These are phyloP conservation scores for Carex arenaria DNA, from an alignment of 202 grass and related monocot species.

Conservation along the genomic window DNA sequence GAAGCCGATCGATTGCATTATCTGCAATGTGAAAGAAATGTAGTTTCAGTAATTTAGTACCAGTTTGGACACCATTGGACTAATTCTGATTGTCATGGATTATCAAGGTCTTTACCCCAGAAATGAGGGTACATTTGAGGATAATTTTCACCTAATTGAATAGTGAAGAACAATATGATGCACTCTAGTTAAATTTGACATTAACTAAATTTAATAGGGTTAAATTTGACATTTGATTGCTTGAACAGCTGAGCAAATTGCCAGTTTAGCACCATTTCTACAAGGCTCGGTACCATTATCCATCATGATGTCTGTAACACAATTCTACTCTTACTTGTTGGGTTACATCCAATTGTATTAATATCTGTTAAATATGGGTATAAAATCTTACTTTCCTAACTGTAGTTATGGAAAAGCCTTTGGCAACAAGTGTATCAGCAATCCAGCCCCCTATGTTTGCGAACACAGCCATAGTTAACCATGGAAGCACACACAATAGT, in stretches of 20 bases:
- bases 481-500: slow-evolving; percentile 87
- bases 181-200: background rate
- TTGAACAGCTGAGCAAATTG: background rate
- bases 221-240: background rate
- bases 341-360: background rate
- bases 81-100: background rate
- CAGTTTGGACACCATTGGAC: background rate
- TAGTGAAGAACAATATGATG: background rate
- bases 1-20: slow-evolving; percentile 99
- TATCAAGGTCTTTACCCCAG: background rate
- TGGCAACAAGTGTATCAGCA: slow-evolving; percentile 83
- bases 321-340: background rate
- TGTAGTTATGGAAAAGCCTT: slow-evolving; percentile 76
- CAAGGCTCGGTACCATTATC: background rate
- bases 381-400: slow-evolving; percentile 77
- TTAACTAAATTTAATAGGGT: background rate
- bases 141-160: background rate
- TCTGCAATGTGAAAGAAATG: slow-evolving; percentile 31
- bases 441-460: slow-evolving; percentile 98
- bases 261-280: background rate
- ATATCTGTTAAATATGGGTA: background rate
- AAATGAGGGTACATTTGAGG: background rate
- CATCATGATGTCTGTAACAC: background rate
- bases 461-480: slow-evolving; percentile 93
- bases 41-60: background rate